A percentile compares a stretch with the other conserved stretches of the same genome.
phyloP scores from a whole-genome alignment of 257 asterid genomes.

The Petunia axillaris region DNA sequence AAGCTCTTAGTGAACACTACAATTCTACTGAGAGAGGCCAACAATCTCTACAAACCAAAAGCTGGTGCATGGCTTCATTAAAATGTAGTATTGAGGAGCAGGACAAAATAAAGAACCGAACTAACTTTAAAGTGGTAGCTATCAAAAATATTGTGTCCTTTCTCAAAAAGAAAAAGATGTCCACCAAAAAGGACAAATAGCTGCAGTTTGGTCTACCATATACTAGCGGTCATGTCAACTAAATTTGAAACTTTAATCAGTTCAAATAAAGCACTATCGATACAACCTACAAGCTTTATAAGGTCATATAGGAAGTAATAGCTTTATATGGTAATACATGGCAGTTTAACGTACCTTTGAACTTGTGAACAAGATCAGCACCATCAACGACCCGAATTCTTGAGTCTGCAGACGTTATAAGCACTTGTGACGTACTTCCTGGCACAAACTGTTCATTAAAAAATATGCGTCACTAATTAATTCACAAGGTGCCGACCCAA shows the following conservation, averaged over 20 bases:
- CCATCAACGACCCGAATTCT: conserved; percentile 86
- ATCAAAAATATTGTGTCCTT: neutral
- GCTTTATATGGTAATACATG: neutral
- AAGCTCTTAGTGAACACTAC: too few species aligned
- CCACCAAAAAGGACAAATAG: neutral
- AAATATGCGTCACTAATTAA: conserved; percentile 29
- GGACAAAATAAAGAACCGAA: neutral
- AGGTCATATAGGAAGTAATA: too few species aligned
- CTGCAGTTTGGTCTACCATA: neutral
- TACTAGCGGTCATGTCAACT: neutral
- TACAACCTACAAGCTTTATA: neutral
- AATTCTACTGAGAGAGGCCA: too few species aligned
- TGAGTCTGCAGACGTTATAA: conserved; percentile 95
- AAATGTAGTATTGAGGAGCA: too few species aligned
- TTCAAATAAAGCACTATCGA: neutral
- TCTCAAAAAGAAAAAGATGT: neutral
- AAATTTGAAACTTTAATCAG: neutral
- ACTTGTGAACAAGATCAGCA: conserved; percentile 88
- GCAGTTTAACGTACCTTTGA: conserved; percentile 66
- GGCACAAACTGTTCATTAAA: conserved; percentile 78
- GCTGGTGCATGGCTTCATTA: too few species aligned
- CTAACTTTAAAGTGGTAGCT: neutral
- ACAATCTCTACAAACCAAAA: too few species aligned
- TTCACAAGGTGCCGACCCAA: neutral
- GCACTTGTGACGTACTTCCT: conserved; percentile 91